A percentile compares a stretch with the other conserved stretches of the same genome.
These are phyloP conservation scores for Lactarius psammicola DNA, from an alignment of 768 basidiomycete genomes.

Conservation along the genomic window DNA sequence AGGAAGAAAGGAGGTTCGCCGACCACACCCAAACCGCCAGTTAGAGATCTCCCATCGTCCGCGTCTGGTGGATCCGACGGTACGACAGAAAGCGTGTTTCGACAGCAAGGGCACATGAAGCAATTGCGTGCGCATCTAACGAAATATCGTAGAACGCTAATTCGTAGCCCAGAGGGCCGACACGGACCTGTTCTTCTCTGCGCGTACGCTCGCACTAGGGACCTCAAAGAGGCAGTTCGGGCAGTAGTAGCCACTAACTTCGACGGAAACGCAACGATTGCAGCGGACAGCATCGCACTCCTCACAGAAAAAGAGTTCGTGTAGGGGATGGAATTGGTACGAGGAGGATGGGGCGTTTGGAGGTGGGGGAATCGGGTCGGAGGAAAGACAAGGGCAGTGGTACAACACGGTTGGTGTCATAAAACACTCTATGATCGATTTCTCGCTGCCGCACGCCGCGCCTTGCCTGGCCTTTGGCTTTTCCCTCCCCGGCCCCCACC, in stretches of 20 bases:
- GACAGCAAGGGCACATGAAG: slow-evolving; percentile 93
- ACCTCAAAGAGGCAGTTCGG: slow-evolving; percentile 99
- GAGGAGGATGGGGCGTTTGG: slow-evolving; percentile 77
- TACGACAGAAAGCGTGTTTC: slow-evolving; percentile 87
- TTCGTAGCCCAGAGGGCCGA: not conserved
- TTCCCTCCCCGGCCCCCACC: slow-evolving; percentile 30
- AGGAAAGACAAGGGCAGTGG: slow-evolving; percentile 73
- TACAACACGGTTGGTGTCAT: slow-evolving; percentile 54
- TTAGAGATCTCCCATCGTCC: slow-evolving; percentile 50
- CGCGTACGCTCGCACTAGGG: slow-evolving; percentile 95
- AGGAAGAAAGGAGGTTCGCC: slow-evolving; percentile 91
- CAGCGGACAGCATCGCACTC: slow-evolving; percentile 97
- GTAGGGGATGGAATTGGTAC: slow-evolving; percentile 77
- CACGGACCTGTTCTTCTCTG: slow-evolving; percentile 89
- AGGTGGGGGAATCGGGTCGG: slow-evolving; percentile 60
- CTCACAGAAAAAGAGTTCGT: slow-evolving; percentile 93
- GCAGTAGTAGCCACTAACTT: slow-evolving; percentile 97
- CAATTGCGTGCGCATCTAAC: slow-evolving; percentile 95
- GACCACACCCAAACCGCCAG: slow-evolving; percentile 54
- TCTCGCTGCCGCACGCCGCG: slow-evolving; percentile 47
- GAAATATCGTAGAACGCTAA: slow-evolving; percentile 4
- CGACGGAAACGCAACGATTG: slow-evolving; percentile 85
- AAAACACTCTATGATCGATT: slow-evolving; percentile 30
- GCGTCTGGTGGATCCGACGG: slow-evolving; percentile 76
- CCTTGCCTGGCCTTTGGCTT: slow-evolving; percentile 58